These are phyloP conservation scores for Quercus berberidifolia DNA, from an alignment of 306 rosid species.

Conservation along the genomic window DNA sequence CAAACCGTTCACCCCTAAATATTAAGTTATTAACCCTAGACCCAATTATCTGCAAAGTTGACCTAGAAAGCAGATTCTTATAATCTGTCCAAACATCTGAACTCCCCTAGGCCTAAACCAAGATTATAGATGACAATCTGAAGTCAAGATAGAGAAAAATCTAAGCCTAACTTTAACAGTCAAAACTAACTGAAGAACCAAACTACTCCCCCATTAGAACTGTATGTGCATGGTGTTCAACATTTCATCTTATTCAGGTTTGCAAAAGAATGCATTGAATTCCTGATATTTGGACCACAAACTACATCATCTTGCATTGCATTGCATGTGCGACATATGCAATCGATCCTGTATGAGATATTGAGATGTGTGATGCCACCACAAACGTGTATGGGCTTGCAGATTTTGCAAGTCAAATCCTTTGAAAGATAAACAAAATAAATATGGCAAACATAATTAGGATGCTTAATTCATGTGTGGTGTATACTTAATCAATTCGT, in stretches of 20 bases:
- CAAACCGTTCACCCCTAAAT: no score
- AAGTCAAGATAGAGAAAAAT: no score
- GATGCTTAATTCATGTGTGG: slow-evolving; percentile 9
- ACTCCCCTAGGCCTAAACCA: no score
- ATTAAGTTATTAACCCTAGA: no score
- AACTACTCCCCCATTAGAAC: background rate
- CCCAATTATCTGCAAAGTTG: no score
- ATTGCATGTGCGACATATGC: background rate
- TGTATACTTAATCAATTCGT: slow-evolving; percentile 15
- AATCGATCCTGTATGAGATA: background rate
- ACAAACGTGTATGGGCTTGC: background rate
- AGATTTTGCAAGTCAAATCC: background rate
- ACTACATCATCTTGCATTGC: background rate
- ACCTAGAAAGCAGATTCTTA: no score
- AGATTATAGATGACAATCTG: no score
- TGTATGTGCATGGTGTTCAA: background rate
- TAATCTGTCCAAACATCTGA: no score
- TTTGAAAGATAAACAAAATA: no score
- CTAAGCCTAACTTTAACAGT: no score
- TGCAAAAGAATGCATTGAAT: background rate
- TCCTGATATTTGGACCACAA: background rate
- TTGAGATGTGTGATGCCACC: background rate
- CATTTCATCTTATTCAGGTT: background rate
- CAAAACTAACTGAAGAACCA: background rate
- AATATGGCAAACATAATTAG: background rate